Percentiles rank a stretch among this genome's conserved stretches.
These are phyloP conservation scores for Xerophyta viscosa DNA, from an alignment of 106 monocot genomes.

Conservation along the genomic window DNA sequence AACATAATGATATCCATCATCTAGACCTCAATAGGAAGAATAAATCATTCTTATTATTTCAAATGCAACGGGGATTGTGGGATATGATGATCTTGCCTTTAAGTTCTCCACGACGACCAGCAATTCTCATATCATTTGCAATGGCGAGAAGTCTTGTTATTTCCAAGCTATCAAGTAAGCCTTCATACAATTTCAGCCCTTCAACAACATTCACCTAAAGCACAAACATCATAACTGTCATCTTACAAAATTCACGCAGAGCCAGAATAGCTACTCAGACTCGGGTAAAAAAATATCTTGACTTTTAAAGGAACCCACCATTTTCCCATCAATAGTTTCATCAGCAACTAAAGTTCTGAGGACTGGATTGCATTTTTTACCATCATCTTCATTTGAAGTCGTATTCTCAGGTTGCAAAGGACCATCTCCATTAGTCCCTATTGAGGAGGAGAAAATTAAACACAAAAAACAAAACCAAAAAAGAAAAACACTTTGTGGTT, in stretches of 20 bases:
- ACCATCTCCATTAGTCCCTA: conserved; percentile 23
- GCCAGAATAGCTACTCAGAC: background rate
- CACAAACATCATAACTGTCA: background rate
- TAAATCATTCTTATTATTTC: too few relatives aligned
- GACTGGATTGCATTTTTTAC: conserved; percentile 11
- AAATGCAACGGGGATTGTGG: background rate
- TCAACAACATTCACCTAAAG: conserved; percentile 73
- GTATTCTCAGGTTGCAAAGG: conserved; percentile 11
- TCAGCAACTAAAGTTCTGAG: conserved; percentile 36
- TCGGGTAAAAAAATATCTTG: background rate
- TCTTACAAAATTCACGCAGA: background rate
- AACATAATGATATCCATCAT: too few relatives aligned
- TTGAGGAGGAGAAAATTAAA: background rate
- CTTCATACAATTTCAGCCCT: conserved; percentile 64
- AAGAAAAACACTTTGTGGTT: too few relatives aligned
- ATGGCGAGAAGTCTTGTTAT: conserved; percentile 37
- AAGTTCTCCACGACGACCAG: conserved; percentile 53
- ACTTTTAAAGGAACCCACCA: conserved; percentile 16
- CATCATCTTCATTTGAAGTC: conserved; percentile 24
- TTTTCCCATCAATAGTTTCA: conserved; percentile 45
- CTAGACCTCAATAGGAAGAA: too few relatives aligned
- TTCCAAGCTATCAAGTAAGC: conserved; percentile 44
- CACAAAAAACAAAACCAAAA: background rate
- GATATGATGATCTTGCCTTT: conserved; percentile 31
- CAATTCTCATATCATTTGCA: conserved; percentile 46